Conservation (phyloP, 2,329 filamentous ascomycete genomes). For the Fusarium torulosum region DNA sequence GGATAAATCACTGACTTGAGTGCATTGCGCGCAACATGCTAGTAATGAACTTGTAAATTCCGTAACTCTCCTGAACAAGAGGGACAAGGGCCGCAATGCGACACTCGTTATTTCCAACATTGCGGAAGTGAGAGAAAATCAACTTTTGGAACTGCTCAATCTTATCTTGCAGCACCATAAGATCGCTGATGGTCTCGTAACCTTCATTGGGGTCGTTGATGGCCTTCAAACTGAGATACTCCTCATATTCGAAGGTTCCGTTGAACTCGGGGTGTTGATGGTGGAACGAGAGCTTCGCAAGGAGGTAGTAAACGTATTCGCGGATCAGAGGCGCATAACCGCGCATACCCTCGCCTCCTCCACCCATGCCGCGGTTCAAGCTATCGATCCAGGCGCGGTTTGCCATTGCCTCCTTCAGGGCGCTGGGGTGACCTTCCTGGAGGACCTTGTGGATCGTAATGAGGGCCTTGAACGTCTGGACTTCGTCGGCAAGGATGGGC, state of each 20-base stretch:
- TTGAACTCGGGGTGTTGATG: constrained; percentile 98
- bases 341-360: constrained; percentile 86
- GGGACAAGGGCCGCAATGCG: constrained; percentile 94
- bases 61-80: constrained; percentile 96
- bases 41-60: constrained; percentile 99
- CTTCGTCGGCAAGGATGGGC: constrained; percentile 97
- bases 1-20: constrained; percentile 72
- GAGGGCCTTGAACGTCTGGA: constrained; percentile 98
- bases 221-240: constrained; percentile 97
- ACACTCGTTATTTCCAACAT: constrained; percentile 94
- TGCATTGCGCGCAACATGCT: constrained; percentile 99
- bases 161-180: constrained; percentile 97
- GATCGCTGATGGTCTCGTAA: constrained; percentile 94
- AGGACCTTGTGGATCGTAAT: constrained; percentile 98
- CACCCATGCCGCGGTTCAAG: constrained; percentile 83
- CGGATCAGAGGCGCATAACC: constrained; percentile 93
- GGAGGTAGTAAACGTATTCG: constrained; percentile 96
- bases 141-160: constrained; percentile 99
- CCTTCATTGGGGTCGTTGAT: constrained; percentile 99
- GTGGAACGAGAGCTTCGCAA: constrained; percentile 96
- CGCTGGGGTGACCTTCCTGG: constrained; percentile 93
- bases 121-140: constrained; percentile 96
- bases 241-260: constrained; percentile 98
- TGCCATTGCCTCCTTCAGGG: constrained; percentile 87
- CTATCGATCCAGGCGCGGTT: constrained; percentile 94